Percentiles rank a stretch among this genome's conserved stretches.
These are phyloP conservation scores for Vigna mungo DNA, from an alignment of 306 rosid genomes.

Conservation along the genomic window DNA sequence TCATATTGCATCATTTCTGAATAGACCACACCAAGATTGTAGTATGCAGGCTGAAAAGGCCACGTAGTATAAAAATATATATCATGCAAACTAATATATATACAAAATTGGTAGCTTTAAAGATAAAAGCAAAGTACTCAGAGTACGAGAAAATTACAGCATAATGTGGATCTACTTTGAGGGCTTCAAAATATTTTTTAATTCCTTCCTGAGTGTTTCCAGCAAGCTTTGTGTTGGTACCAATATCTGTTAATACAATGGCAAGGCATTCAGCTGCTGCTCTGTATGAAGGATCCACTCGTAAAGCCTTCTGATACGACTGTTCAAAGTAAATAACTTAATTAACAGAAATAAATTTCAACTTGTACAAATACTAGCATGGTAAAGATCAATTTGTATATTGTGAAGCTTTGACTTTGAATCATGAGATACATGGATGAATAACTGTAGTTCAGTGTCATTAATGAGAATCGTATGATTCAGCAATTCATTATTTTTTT, in stretches of 20 bases:
- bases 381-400: not conserved
- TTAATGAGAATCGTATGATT: not conserved
- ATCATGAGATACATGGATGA: slow-evolving; percentile 10
- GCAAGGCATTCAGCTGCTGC: slow-evolving; percentile 96
- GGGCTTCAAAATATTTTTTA: slow-evolving; percentile 97
- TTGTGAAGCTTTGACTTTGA: not conserved
- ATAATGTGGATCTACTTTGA: slow-evolving; percentile 89
- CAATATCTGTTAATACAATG: slow-evolving; percentile 97
- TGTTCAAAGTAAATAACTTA: slow-evolving; percentile 57
- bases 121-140: slow-evolving; percentile 18
- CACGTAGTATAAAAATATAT: slow-evolving; percentile 28
- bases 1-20: slow-evolving; percentile 99
- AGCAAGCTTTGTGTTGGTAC: slow-evolving; percentile 96
- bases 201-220: slow-evolving; percentile 97
- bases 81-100: slow-evolving; percentile 25
- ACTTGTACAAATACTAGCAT: not conserved
- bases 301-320: slow-evolving; percentile 95
- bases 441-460: not conserved
- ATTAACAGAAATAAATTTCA: slow-evolving; percentile 26
- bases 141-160: slow-evolving; percentile 70
- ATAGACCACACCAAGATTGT: slow-evolving; percentile 98
- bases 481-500: not conserved
- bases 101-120: not conserved
- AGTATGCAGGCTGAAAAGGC: slow-evolving; percentile 89
- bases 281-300: slow-evolving; percentile 79